Base-by-base conservation (phyloP, 2,329 filamentous ascomycete genomes). In the Fusarium sulawesiense region DNA sequence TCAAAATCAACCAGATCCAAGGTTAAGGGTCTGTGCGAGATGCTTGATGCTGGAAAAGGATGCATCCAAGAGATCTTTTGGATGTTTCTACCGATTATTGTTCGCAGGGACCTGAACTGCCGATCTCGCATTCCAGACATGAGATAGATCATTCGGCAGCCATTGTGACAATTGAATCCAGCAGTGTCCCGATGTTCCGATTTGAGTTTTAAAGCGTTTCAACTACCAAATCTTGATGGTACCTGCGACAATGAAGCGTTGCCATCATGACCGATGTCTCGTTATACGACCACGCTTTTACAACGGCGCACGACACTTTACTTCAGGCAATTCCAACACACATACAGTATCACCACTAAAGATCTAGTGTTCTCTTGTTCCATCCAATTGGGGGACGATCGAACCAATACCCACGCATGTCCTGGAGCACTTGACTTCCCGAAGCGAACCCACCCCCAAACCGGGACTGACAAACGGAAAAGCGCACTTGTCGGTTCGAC, bases 391-490 rank as follows among this genome's bases (percentile, higher is more conserved):
- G 73, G 73, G 67, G 61, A 58, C 20, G 48, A 70, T 64, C 56
- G 70, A 68, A 58, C 73, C 72, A 75, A 75, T 75, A 65, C 70
- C 72, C 64, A 67, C 64, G 56, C 72, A 50, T 50, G 48, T 46
- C 37, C 42, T 62, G 62, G 68, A 64, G 64, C 72, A 75, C 70
- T 75, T 75, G 72, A 71, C 72, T 71, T 69, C 58, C 68, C 72
- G 60, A 66, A 48, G 44, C 40, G 73, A 75, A 75, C 51, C 73
- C 73, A 75, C 73, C 73, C 73, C 73, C 73, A 75, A 75, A 64
- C 53, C 68, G 60, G 62, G 61, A 46, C 32, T 41, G 57, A 34
- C 32, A 30, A 44, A 59, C 64, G 57, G 48, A 57, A 49, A 58
- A 63, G 55, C 34, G 53, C 54, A 64, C 51, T 70, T 61, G 60